phyloP scores from a whole-genome alignment of 768 basidiomycete species.

The Baorangia bicolor region DNA sequence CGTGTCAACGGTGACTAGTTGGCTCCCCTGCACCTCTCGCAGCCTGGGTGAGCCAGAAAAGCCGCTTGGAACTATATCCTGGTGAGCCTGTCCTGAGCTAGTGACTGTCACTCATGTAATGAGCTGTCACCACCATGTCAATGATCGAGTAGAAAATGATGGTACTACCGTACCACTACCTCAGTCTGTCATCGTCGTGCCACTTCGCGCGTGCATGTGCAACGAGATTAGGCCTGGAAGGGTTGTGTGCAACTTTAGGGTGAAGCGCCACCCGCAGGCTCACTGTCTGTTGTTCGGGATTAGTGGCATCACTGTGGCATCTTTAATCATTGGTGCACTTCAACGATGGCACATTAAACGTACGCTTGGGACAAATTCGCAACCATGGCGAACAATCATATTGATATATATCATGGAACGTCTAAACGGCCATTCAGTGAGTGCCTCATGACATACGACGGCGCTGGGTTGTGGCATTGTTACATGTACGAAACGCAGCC shows the following conservation, averaged over 20 bases:
- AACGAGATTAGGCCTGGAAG: background rate
- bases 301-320: background rate
- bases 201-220: background rate
- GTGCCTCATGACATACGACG: too few relatives aligned
- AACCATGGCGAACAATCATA: background rate
- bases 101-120: background rate
- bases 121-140: background rate
- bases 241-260: background rate
- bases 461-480: too few relatives aligned
- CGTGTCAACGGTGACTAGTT: slow-evolving; percentile 3
- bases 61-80: background rate
- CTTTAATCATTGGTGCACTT: background rate
- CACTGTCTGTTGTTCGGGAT: background rate
- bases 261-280: background rate
- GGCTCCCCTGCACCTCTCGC: too few relatives aligned
- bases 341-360: background rate
- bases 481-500: too few relatives aligned
- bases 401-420: background rate
- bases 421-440: background rate
- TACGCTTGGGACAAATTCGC: background rate
- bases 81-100: background rate
- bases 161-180: background rate
- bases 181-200: background rate
- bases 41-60: background rate
- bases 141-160: background rate